Conservation (phyloP, 176 grass and related monocot species). For the Cenchrus fungigraminus region DNA sequence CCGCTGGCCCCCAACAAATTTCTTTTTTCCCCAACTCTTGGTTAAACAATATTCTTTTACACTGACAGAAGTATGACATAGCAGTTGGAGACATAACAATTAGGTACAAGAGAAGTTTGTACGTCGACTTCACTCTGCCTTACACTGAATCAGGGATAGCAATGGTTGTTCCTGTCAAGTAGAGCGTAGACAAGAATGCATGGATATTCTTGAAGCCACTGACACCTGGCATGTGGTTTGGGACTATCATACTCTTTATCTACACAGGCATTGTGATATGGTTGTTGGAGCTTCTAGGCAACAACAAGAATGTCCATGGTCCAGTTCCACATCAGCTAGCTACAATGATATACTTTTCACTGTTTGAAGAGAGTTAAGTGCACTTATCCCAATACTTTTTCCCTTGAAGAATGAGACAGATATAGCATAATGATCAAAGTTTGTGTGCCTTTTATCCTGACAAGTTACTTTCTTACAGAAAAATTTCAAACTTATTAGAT, state of each 20-base stretch:
- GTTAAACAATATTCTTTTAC: background rate
- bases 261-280: slow-evolving; percentile 58
- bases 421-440: background rate
- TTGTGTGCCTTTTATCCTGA: background rate
- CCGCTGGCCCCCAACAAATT: background rate
- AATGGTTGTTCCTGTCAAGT: slow-evolving; percentile 55
- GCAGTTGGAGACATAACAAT: slow-evolving; percentile 63
- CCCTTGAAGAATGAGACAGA: background rate
- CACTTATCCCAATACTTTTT: background rate
- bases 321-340: slow-evolving; percentile 14
- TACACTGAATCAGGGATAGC: slow-evolving; percentile 57
- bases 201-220: slow-evolving; percentile 72
- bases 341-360: slow-evolving; percentile 45
- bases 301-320: background rate
- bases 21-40: background rate
- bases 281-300: slow-evolving; percentile 52
- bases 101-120: slow-evolving; percentile 39
- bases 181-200: slow-evolving; percentile 18
- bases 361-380: slow-evolving; percentile 55
- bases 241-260: slow-evolving; percentile 43
- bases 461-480: background rate
- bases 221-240: slow-evolving; percentile 52
- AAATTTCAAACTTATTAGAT: background rate
- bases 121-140: slow-evolving; percentile 58
- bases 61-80: slow-evolving; percentile 41